Evolutionary conservation across 345 rosid genomes (phyloP).

Genomic region (Eucalyptus albens): DNA sequence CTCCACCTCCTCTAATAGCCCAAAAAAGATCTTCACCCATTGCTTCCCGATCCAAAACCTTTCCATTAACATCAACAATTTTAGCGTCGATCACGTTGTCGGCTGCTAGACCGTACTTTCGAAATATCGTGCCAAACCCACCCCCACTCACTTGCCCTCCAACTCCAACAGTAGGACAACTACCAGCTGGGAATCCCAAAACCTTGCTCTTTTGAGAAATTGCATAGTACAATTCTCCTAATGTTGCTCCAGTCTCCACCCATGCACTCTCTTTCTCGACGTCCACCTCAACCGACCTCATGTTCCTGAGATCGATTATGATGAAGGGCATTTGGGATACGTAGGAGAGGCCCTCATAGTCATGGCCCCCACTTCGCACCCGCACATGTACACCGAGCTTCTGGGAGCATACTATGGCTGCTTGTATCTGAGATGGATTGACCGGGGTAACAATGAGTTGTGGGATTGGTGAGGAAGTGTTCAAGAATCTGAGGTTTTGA

Average conservation of each 20-base stretch:
- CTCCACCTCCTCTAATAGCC: slow-evolving; percentile 78
- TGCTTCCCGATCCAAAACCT: slow-evolving; percentile 27
- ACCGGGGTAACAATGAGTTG: slow-evolving; percentile 38
- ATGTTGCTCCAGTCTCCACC: slow-evolving; percentile 65
- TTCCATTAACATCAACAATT: slow-evolving; percentile 43
- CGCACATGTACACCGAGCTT: slow-evolving; percentile 21
- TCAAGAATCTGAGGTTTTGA: slow-evolving; percentile 37
- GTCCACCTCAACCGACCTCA: slow-evolving; percentile 28
- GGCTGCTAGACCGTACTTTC: slow-evolving; percentile 62
- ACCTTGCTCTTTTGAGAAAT: slow-evolving; percentile 43
- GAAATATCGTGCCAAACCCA: slow-evolving; percentile 61
- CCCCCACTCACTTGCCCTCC: slow-evolving; percentile 65
- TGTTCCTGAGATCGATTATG: slow-evolving; percentile 32
- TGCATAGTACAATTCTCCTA: slow-evolving; percentile 47
- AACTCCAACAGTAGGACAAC: slow-evolving; percentile 48
- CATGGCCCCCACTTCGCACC: slow-evolving; percentile 67
- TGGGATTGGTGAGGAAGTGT: slow-evolving; percentile 38
- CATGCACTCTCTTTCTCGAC: slow-evolving; percentile 32
- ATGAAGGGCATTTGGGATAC: slow-evolving; percentile 41
- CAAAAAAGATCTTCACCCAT: slow-evolving; percentile 68
- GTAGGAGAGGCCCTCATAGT: slow-evolving; percentile 52
- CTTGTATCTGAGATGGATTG: slow-evolving; percentile 42
- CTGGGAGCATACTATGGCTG: slow-evolving; percentile 41
- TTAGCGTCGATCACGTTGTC: slow-evolving; percentile 68
- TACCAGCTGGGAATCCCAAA: slow-evolving; percentile 57